Base-by-base conservation (phyloP, 352 stramenopile genomes). In the Nothophytophthora sp. region DNA sequence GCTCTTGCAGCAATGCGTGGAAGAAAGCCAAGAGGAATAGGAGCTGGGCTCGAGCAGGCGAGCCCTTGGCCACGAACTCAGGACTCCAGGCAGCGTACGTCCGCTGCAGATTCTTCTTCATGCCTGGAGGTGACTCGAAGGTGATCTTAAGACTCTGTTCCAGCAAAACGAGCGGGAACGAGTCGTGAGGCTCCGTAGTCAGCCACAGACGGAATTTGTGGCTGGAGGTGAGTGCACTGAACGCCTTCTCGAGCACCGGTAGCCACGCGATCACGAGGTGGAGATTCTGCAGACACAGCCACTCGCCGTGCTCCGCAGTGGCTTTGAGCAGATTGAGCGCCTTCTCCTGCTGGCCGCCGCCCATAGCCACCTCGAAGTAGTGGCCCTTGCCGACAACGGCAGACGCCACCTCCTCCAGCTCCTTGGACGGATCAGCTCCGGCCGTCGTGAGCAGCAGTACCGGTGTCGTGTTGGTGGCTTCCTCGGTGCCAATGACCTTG, bases 271-370 rank as follows among this genome's bases (percentile, higher is more conserved):
- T 71, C 5, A 99, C 93, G 2, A 99, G 70, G 54, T 98, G 96
- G 29, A 99, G 63, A 59, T 99, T 99, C 63, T 98, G 97, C 0
- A 99, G 72, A 70, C 96, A 99, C 5, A 99, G 54, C 93, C 95
- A 99, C 40, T 96, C 81, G 23, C 95, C 95, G 34, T 88, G 69
- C 50, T 95, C 71, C 0, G 82, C 73, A 7, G 83, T 79, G 2
- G 69, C 76, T 11, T 85, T 77, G 13, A 98, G 55, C 38, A 98
- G 45, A 15, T 64, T 70, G 15, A 98, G 56, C 1, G 94, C 93
- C 18, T 95, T 91, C 25, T 98, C 92, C 49, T 98, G 88, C 52
- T 98, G 90, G 0, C 93, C 95, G 25, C 92, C 95, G 19, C 95
- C 95, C 95, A 98, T 98, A 1, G 95, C 91, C 30, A 98, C 63